phyloP scores from a whole-genome alignment of 139 green algal species.

The Tetraselmis striata region DNA sequence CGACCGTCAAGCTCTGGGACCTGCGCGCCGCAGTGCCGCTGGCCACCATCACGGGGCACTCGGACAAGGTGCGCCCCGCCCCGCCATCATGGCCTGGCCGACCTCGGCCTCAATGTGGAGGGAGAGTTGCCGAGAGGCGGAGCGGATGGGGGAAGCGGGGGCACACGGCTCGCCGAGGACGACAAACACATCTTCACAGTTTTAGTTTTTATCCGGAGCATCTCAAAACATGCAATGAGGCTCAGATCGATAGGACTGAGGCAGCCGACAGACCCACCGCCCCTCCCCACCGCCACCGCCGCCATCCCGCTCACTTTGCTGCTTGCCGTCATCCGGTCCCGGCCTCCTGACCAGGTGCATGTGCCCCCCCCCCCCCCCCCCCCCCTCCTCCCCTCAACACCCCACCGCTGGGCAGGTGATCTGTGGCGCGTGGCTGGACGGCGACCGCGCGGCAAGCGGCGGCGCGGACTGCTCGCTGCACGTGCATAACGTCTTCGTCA shows the following conservation, averaged over 20 bases:
- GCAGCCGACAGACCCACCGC: no score
- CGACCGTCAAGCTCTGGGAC: slow-evolving; percentile 58
- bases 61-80: slow-evolving; percentile 30
- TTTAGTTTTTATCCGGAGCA: neutral
- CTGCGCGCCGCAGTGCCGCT: slow-evolving; percentile 40
- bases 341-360: no score
- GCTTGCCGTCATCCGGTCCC: no score
- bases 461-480: neutral
- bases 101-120: no score
- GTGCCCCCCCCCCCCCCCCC: no score
- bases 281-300: no score
- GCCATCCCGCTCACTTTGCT: no score
- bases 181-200: slow-evolving; percentile 1
- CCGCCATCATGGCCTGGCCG: no score
- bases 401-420: no score
- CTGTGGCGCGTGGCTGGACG: neutral
- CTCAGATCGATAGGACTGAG: neutral
- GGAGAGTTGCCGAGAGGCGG: neutral
- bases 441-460: neutral
- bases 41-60: slow-evolving; percentile 46
- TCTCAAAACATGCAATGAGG: neutral
- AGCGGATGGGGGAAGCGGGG: no score
- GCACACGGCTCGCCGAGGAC: neutral
- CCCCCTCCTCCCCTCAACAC: no score
- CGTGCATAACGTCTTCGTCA: neutral